phyloP scores from a whole-genome alignment of 2,329 filamentous ascomycete species.

The Calonectria honghensis region DNA sequence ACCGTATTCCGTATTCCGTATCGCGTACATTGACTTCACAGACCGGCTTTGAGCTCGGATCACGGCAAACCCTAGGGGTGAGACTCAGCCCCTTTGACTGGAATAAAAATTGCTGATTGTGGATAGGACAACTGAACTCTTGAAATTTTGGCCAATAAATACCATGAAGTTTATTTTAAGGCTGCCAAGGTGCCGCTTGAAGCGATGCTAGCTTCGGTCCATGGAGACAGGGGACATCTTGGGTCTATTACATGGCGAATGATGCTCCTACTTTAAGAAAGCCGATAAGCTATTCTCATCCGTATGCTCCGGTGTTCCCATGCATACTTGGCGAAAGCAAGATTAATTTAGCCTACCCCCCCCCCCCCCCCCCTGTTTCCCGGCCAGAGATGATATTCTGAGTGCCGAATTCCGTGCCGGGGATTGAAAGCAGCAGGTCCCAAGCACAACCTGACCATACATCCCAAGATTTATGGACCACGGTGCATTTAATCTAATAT shows the following conservation, averaged over 20 bases:
- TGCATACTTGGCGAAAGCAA: not conserved
- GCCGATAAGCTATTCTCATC: not conserved
- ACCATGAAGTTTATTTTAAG: not conserved
- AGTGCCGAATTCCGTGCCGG: not conserved
- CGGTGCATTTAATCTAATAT: not conserved
- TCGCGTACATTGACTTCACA: not conserved
- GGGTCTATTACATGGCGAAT: not conserved
- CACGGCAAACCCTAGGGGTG: not conserved
- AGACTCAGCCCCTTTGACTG: not conserved
- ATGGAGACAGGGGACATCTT: not conserved
- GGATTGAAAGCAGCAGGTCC: not conserved
- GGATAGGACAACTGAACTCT: not conserved
- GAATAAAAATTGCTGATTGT: not conserved
- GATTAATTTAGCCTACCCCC: rapidly evolving
- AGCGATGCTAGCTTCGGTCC: not conserved
- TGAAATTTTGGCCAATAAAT: not conserved
- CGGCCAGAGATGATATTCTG: not conserved
- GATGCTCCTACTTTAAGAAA: not conserved
- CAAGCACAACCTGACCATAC: not conserved
- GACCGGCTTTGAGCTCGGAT: not conserved
- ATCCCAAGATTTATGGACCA: not conserved
- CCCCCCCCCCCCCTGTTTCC: rapidly evolving
- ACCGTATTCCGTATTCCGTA: too few species aligned
- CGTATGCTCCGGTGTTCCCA: not conserved
- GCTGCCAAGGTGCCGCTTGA: not conserved